These are phyloP conservation scores for Boletales sp. DNA, from an alignment of 768 basidiomycete genomes.

Conservation along the genomic window DNA sequence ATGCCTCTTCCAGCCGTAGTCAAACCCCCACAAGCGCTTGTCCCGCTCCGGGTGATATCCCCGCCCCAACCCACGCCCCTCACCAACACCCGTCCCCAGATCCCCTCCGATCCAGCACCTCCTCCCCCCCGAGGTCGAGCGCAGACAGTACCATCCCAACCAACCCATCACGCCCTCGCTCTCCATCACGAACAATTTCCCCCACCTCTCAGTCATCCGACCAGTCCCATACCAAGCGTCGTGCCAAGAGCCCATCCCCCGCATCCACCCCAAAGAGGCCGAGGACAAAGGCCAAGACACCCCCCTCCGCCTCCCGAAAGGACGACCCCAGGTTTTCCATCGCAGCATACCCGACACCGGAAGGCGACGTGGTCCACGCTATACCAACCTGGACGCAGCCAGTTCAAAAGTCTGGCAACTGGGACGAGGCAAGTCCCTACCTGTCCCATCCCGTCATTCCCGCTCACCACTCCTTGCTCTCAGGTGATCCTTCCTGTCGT, in stretches of 20 bases:
- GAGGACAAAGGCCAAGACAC: conserved; percentile 34
- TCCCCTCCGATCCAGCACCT: conserved; percentile 41
- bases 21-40: conserved; percentile 40
- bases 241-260: conserved; percentile 45
- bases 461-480: conserved; percentile 3
- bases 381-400: conserved; percentile 85
- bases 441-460: conserved; percentile 1
- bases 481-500: conserved; percentile 84
- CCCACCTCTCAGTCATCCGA: conserved; percentile 26
- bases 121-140: conserved; percentile 36
- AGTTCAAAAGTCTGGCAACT: conserved; percentile 62
- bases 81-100: conserved; percentile 35
- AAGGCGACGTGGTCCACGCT: conserved; percentile 58
- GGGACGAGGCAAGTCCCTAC: conserved; percentile 67
- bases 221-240: conserved; percentile 40
- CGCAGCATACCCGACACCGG: conserved; percentile 66
- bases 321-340: conserved; percentile 53
- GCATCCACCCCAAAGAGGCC: conserved; percentile 39
- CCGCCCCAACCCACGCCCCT: conserved; percentile 44
- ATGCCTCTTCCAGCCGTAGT: conserved; percentile 33
- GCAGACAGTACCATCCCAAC: conserved; percentile 41
- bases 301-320: conserved; percentile 30
- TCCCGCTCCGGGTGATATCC: conserved; percentile 33
- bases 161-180: conserved; percentile 12
- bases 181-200: conserved; percentile 26